These are phyloP conservation scores for Trifolium fragiferum DNA, from an alignment of 306 rosid species.

Conservation along the genomic window DNA sequence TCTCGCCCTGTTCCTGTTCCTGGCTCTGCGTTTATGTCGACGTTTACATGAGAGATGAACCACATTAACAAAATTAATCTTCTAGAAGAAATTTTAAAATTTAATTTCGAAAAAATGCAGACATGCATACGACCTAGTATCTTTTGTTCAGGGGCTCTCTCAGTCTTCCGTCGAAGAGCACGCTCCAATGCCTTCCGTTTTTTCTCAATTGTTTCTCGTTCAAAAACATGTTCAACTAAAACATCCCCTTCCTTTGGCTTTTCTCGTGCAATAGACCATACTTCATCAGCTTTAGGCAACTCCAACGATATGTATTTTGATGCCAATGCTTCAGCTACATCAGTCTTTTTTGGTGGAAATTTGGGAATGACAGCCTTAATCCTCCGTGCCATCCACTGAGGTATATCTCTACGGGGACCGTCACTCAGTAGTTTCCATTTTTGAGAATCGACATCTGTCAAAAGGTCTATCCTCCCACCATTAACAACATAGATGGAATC, in stretches of 20 bases:
- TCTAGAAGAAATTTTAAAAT: slow-evolving; percentile 26
- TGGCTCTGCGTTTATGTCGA: slow-evolving; percentile 67
- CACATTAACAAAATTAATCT: slow-evolving; percentile 31
- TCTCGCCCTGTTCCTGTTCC: slow-evolving; percentile 82
- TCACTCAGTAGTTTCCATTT: slow-evolving; percentile 78
- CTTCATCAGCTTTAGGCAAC: slow-evolving; percentile 70
- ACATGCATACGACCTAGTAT: slow-evolving; percentile 58
- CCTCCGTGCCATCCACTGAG: slow-evolving; percentile 86
- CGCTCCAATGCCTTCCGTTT: slow-evolving; percentile 72
- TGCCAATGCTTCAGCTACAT: slow-evolving; percentile 59
- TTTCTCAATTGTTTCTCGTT: slow-evolving; percentile 67
- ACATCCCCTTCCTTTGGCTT: slow-evolving; percentile 75
- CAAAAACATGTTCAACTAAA: slow-evolving; percentile 61
- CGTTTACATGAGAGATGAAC: slow-evolving; percentile 29
- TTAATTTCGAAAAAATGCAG: slow-evolving; percentile 35
- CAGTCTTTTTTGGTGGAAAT: slow-evolving; percentile 76
- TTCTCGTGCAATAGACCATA: slow-evolving; percentile 81
- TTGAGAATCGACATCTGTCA: slow-evolving; percentile 66
- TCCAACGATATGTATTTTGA: slow-evolving; percentile 69
- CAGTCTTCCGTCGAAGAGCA: slow-evolving; percentile 59
- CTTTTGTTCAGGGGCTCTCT: slow-evolving; percentile 59
- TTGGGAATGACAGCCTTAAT: slow-evolving; percentile 64
- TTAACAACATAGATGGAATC: slow-evolving; percentile 62
- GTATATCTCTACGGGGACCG: slow-evolving; percentile 84
- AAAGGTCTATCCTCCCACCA: slow-evolving; percentile 80